Conservation (phyloP, 495 filamentous ascomycete species). For the Neurospora sublineolata region DNA sequence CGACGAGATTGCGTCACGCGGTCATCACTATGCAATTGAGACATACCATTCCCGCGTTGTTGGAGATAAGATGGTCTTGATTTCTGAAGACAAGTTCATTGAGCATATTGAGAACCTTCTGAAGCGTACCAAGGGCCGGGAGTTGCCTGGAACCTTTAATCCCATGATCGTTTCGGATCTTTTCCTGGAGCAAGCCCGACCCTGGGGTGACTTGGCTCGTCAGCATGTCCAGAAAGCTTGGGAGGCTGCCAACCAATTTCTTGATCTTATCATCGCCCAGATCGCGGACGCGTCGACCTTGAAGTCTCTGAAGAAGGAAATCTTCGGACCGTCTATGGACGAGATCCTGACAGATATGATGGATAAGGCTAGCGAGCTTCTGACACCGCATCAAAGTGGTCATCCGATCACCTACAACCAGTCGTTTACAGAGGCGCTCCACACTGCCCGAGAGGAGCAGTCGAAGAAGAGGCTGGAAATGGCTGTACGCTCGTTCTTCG, state of each 20-base stretch:
- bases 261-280: conserved; percentile 17
- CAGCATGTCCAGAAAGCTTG: conserved; percentile 17
- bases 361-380: conserved; percentile 23
- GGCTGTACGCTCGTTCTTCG: conserved; percentile 12
- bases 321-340: conserved; percentile 22
- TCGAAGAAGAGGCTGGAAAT: conserved; percentile 8
- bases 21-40: conserved; percentile 25
- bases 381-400: conserved; percentile 21
- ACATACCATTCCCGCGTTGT: conserved; percentile 16
- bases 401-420: conserved; percentile 50
- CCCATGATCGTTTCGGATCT: conserved; percentile 36
- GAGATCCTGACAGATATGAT: conserved; percentile 9
- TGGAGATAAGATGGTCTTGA: not conserved
- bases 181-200: conserved; percentile 30
- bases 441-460: conserved; percentile 25
- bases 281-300: conserved; percentile 22
- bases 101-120: conserved; percentile 21
- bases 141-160: conserved; percentile 37
- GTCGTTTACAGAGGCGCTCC: conserved; percentile 38
- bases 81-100: conserved; percentile 20
- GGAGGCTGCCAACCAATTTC: conserved; percentile 12
- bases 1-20: conserved; percentile 30
- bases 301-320: conserved; percentile 15
- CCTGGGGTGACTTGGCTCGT: conserved; percentile 24
- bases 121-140: conserved; percentile 23